Percentiles rank a stretch among this genome's conserved stretches.
Conservation (phyloP, 257 asterid genomes). For the Ballota nigra region DNA sequence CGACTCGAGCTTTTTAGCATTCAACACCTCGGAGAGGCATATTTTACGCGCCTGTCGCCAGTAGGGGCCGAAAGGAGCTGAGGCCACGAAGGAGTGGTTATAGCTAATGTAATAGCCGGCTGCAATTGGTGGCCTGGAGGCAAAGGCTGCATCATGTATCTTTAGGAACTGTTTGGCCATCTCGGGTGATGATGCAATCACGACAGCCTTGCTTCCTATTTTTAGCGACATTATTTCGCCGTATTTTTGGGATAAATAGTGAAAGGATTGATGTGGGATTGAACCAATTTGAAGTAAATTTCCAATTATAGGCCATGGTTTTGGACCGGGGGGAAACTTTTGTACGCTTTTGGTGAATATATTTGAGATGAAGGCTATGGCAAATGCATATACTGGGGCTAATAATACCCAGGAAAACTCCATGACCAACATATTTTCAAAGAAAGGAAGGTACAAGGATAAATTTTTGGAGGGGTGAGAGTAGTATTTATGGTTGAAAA, state of each 20-base stretch:
- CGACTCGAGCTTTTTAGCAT: constrained; percentile 23
- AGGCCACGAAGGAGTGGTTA: not conserved
- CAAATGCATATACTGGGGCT: not conserved
- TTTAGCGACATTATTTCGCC: constrained; percentile 30
- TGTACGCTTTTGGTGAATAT: not conserved
- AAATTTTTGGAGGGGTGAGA: too few relatives aligned
- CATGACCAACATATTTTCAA: not conserved
- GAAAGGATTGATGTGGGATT: constrained; percentile 17
- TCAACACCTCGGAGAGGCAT: constrained; percentile 18
- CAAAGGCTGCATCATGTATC: not conserved
- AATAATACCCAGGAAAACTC: constrained; percentile 2
- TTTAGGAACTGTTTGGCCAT: not conserved
- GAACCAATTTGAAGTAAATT: constrained; percentile 24
- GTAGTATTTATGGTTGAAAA: not conserved
- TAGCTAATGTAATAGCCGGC: not conserved
- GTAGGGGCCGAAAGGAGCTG: constrained; percentile 13
- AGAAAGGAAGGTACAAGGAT: not conserved
- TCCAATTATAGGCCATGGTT: constrained; percentile 39
- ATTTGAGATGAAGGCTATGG: constrained; percentile 18
- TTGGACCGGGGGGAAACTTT: constrained; percentile 18
- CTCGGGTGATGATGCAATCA: constrained; percentile 29
- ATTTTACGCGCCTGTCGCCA: constrained; percentile 33
- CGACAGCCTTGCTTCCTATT: constrained; percentile 29
- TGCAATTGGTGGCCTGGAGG: not conserved
- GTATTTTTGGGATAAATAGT: too few relatives aligned